These are phyloP conservation scores for Trichoderma brevicompactum DNA, from an alignment of 2,329 filamentous ascomycete species.

Conservation along the genomic window DNA sequence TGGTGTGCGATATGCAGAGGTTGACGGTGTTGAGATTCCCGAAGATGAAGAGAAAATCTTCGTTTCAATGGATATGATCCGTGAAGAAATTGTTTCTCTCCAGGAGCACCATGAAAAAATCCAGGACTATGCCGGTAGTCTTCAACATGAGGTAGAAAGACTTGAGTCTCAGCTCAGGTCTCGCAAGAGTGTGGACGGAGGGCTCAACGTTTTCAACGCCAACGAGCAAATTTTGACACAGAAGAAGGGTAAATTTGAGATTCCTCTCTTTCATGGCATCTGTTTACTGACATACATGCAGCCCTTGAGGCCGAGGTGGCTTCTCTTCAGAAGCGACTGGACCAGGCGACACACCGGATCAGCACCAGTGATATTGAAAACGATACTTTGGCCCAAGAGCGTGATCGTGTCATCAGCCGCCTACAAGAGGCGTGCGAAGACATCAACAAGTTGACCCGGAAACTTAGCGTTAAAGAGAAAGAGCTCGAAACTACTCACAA, in stretches of 20 bases:
- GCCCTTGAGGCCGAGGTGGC: constrained; percentile 64
- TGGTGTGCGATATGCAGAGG: constrained; percentile 48
- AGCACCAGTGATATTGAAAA: constrained; percentile 66
- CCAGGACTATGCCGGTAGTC: constrained; percentile 57
- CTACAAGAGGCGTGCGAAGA: constrained; percentile 64
- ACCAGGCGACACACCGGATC: constrained; percentile 65
- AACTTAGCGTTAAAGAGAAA: constrained; percentile 48
- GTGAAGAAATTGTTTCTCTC: constrained; percentile 59
- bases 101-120: constrained; percentile 62
- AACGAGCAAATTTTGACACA: constrained; percentile 54
- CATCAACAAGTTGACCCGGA: constrained; percentile 55
- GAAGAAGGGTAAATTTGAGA: constrained; percentile 57
- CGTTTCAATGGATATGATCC: constrained; percentile 65
- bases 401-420: constrained; percentile 67
- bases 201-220: constrained; percentile 49
- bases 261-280: background rate
- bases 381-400: constrained; percentile 65
- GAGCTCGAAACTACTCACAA: constrained; percentile 50
- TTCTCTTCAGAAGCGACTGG: constrained; percentile 63
- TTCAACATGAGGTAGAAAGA: constrained; percentile 56
- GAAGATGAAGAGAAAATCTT: constrained; percentile 62
- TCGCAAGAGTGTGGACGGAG: constrained; percentile 49
- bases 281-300: constrained; percentile 35
- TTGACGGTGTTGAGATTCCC: constrained; percentile 56
- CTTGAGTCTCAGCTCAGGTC: constrained; percentile 56